A percentile compares a stretch with the other conserved stretches of the same genome.
Conservation (phyloP, 306 rosid species). For the Vigna radiata region DNA sequence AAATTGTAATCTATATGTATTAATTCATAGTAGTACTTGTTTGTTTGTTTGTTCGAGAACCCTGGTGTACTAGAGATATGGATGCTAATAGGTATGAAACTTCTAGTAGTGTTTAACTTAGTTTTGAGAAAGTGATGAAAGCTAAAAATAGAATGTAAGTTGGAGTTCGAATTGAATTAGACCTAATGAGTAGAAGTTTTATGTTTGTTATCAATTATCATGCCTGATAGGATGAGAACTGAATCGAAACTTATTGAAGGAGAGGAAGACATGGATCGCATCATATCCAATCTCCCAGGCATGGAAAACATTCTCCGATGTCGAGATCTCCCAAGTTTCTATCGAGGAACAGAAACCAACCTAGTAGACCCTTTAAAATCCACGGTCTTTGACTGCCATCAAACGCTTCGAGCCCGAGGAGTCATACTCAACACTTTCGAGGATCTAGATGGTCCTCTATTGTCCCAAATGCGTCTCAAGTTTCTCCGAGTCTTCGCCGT, state of each 20-base stretch:
- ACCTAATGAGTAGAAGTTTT: no score
- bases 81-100: no score
- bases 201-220: no score
- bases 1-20: no score
- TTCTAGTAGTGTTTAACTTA: no score
- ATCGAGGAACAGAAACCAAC: not conserved
- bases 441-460: not conserved
- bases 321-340: slow-evolving; percentile 4
- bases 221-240: no score
- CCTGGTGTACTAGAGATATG: no score
- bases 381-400: not conserved
- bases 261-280: slow-evolving; percentile 13
- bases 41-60: no score
- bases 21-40: no score
- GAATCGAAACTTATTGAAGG: not conserved
- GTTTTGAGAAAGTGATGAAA: no score
- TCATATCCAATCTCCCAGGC: not conserved
- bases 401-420: not conserved
- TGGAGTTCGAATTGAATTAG: no score
- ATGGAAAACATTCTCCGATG: slow-evolving; percentile 16
- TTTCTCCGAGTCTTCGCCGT: not conserved
- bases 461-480: not conserved
- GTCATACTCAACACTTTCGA: slow-evolving; percentile 6
- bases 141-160: no score
- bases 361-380: not conserved